These are phyloP conservation scores for Pholiota adiposa DNA, from an alignment of 1,284 basidiomycete genomes.

Conservation along the genomic window DNA sequence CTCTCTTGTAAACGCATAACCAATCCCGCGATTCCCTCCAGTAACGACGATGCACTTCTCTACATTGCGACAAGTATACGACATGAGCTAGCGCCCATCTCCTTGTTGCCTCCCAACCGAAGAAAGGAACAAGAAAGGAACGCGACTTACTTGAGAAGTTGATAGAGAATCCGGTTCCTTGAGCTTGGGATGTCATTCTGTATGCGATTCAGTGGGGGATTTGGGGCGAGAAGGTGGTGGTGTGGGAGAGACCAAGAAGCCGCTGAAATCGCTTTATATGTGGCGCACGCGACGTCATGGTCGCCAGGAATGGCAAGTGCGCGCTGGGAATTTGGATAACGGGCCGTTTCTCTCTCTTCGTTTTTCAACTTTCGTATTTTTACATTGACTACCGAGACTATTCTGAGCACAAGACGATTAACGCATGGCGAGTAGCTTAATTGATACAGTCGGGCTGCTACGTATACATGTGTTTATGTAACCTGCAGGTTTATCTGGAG, in stretches of 20 bases:
- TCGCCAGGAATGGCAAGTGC: too few species aligned
- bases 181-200: neutral
- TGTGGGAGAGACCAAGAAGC: neutral
- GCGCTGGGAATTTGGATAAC: too few species aligned
- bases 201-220: neutral
- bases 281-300: neutral
- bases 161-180: constrained; percentile 16
- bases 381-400: too few species aligned
- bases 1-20: constrained; percentile 38
- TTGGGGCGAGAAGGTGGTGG: neutral
- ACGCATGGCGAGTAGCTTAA: too few species aligned
- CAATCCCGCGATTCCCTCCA: constrained; percentile 44
- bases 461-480: too few species aligned
- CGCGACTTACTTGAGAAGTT: constrained; percentile 15
- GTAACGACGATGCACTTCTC: constrained; percentile 40
- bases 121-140: neutral
- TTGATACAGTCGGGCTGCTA: too few species aligned
- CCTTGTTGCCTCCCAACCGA: too few species aligned
- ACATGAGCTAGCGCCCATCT: neutral
- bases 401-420: too few species aligned
- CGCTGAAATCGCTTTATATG: neutral
- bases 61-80: constrained; percentile 9
- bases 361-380: too few species aligned
- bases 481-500: too few species aligned
- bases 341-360: too few species aligned